Conservation (phyloP, 345 rosid species). For the Toxicodendron radicans region DNA sequence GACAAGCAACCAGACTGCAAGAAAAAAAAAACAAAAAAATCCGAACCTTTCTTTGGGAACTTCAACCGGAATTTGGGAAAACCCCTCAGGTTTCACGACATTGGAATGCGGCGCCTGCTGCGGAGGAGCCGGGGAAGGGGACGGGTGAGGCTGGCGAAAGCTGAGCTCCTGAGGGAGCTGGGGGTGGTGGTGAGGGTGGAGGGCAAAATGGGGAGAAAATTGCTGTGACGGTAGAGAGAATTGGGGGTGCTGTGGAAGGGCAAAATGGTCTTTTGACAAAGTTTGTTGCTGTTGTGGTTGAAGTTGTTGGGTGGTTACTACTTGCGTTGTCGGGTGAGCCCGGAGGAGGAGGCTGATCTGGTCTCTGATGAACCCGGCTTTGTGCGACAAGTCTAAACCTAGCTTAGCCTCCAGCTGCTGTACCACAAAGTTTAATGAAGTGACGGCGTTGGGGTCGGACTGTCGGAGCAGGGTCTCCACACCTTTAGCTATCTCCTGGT, state of each 20-base stretch:
- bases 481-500: slow-evolving; percentile 84
- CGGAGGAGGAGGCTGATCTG: slow-evolving; percentile 78
- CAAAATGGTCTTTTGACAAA: slow-evolving; percentile 53
- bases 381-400: slow-evolving; percentile 82
- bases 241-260: slow-evolving; percentile 54
- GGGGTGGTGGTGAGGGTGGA: slow-evolving; percentile 36
- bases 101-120: slow-evolving; percentile 26
- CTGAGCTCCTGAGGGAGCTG: slow-evolving; percentile 57
- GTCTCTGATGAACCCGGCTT: slow-evolving; percentile 74
- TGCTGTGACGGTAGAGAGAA: slow-evolving; percentile 44
- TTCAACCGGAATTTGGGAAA: slow-evolving; percentile 31
- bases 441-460: slow-evolving; percentile 59
- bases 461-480: slow-evolving; percentile 82
- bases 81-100: slow-evolving; percentile 25
- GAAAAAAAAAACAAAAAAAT: not conserved
- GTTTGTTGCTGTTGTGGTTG: slow-evolving; percentile 23
- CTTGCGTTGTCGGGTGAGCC: slow-evolving; percentile 36
- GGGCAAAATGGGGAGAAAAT: slow-evolving; percentile 50
- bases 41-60: slow-evolving; percentile 68
- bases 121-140: slow-evolving; percentile 24
- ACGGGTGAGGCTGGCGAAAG: slow-evolving; percentile 55
- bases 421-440: slow-evolving; percentile 72
- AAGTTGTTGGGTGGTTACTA: slow-evolving; percentile 17
- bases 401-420: slow-evolving; percentile 81
- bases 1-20: not conserved